Evolutionary conservation across 2,329 filamentous ascomycete species (phyloP), one percentile per base, ranked within the genome.

Genomic region (Aspergillus oerlinghausenensis): DNA sequence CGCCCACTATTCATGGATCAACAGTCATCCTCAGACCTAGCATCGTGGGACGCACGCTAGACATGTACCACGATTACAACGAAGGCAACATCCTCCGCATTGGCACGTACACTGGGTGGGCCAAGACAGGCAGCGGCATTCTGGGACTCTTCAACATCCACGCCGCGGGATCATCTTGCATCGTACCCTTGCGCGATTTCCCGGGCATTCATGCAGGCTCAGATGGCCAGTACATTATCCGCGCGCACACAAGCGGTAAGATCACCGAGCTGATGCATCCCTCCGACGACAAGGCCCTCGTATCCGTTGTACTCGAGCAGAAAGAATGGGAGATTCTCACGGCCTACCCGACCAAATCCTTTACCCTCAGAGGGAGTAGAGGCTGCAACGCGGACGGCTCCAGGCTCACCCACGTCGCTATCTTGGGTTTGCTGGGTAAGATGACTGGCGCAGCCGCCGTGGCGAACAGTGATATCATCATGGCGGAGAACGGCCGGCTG

Each of bases 371-470:
- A 17, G 57, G 57, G 17, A 72, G 68, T 3, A 65, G 70, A 21
- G 68, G 68, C 19, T 66, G 68, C 1, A 64, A 65, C 8, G 52
- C 61, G 1, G 65, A 71, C 0, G 76, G 87, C 0, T 75, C 75
- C 28, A 60, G 28, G 3, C 51, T 59, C 4, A 72, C 67, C 4
- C 61, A 73, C 47, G 78, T 92, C 1, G 86, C 90, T 0, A 86
- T 88, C 19, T 73, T 97, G 0, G 93, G 93, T 0, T 77, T 97
- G 1, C 62, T 96, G 3, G 88, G 84, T 2, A 96, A 97, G 73
- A 96, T 97, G 89, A 91, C 91, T 0, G 93, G 92, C 0, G 85
- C 88, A 0, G 92, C 90, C 1, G 92, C 91, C 0, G 81, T 96
- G 7, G 77, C 88, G 1, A 80, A 79, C 40, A 86, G 79, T n/a